Evolutionary conservation across 805 yeast species (phyloP).

Genomic region (Ogataea siamensis): DNA sequence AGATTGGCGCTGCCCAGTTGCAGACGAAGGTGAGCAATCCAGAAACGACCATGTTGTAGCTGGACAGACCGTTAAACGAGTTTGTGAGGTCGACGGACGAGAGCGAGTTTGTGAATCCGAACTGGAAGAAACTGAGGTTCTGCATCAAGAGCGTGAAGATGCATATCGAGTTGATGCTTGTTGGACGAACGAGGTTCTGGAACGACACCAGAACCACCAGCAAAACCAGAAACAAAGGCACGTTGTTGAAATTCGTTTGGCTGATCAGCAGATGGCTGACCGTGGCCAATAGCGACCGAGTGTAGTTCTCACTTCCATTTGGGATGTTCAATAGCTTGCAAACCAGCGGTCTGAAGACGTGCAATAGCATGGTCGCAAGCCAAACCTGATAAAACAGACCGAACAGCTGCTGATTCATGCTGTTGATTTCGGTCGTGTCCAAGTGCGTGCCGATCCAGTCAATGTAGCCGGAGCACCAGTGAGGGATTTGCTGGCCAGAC

Average conservation of each 20-base stretch:
- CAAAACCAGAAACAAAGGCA: slow-evolving; percentile 46
- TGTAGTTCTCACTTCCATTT: slow-evolving; percentile 18
- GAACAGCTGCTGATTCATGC: slow-evolving; percentile 24
- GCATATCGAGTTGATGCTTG: slow-evolving; percentile 21
- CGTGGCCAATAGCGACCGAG: slow-evolving; percentile 37
- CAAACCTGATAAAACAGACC: slow-evolving; percentile 20
- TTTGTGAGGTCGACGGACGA: slow-evolving; percentile 89
- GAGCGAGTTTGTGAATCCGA: slow-evolving; percentile 89
- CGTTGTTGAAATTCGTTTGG: slow-evolving; percentile 53
- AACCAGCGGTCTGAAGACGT: slow-evolving; percentile 20
- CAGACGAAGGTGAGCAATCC: slow-evolving; percentile 76
- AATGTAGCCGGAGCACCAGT: slow-evolving; percentile 24
- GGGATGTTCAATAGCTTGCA: background rate
- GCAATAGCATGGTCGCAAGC: background rate
- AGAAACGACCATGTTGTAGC: slow-evolving; percentile 66
- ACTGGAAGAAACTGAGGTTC: slow-evolving; percentile 75
- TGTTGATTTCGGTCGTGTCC: slow-evolving; percentile 30
- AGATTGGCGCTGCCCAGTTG: slow-evolving; percentile 85
- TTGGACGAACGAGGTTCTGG: slow-evolving; percentile 14
- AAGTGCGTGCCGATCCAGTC: slow-evolving; percentile 34
- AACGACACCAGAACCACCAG: slow-evolving; percentile 33
- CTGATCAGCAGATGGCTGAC: slow-evolving; percentile 46
- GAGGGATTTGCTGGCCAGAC: slow-evolving; percentile 20
- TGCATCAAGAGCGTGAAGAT: slow-evolving; percentile 55
- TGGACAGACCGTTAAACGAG: slow-evolving; percentile 83